Conservation (phyloP, 495 filamentous ascomycete species). For the Hypoxylon fragiforme region DNA sequence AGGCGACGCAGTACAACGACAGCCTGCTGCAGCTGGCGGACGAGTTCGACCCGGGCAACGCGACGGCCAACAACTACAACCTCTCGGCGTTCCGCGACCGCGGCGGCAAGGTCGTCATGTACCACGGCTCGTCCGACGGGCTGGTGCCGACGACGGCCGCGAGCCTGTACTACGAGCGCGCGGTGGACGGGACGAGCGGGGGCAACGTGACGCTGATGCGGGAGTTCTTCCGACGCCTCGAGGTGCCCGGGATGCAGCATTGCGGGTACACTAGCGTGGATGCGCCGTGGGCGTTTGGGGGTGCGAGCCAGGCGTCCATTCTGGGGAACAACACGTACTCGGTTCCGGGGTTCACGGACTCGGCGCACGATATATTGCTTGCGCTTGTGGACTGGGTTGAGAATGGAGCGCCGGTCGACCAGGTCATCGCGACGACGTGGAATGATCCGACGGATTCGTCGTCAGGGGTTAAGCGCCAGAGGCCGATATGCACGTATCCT, state of each 20-base stretch:
- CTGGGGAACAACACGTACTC: constrained; percentile 36
- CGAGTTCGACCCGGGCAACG: constrained; percentile 46
- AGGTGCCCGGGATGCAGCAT: constrained; percentile 49
- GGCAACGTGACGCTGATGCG: constrained; percentile 25
- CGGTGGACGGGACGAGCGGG: constrained; percentile 40
- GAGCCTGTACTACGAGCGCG: constrained; percentile 50
- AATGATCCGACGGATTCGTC: constrained; percentile 31
- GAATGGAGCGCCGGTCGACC: constrained; percentile 36
- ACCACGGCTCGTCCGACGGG: constrained; percentile 57
- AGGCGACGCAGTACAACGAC: constrained; percentile 43
- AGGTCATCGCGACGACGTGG: constrained; percentile 47
- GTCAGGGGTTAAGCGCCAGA: constrained; percentile 40
- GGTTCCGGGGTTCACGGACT: constrained; percentile 49
- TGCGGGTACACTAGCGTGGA: constrained; percentile 31
- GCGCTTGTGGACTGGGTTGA: constrained; percentile 56
- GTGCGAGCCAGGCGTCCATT: constrained; percentile 29
- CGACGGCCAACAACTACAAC: constrained; percentile 53
- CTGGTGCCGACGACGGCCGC: constrained; percentile 49
- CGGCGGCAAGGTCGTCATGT: constrained; percentile 59
- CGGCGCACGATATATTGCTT: constrained; percentile 48
- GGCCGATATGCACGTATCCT: constrained; percentile 48
- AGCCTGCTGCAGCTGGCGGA: constrained; percentile 44
- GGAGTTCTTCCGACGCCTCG: constrained; percentile 44
- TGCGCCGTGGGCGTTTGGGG: constrained; percentile 48
- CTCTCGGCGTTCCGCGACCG: constrained; percentile 49